Evolutionary conservation across 2,329 filamentous ascomycete species (phyloP).

Genomic region (Orbilia blumenaviensis): DNA sequence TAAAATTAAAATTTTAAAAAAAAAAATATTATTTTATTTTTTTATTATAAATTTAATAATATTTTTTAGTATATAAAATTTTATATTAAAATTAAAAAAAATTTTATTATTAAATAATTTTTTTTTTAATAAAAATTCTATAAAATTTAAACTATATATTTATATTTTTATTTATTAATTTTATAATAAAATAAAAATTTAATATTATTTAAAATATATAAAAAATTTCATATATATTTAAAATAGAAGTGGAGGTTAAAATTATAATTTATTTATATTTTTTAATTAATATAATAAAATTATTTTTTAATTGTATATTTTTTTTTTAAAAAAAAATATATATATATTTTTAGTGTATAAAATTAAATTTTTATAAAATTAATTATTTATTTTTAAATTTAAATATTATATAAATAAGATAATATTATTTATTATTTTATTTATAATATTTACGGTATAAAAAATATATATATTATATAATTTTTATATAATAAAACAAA

Average conservation of each 20-base stretch:
- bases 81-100: not conserved
- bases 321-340: not conserved
- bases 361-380: not conserved
- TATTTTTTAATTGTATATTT: not conserved
- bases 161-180: not conserved
- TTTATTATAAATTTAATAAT: not conserved
- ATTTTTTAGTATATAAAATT: conserved; percentile 6
- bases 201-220: not conserved
- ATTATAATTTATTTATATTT: not conserved
- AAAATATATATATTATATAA: not conserved
- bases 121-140: not conserved
- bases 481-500: not conserved
- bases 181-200: not conserved
- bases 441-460: not conserved
- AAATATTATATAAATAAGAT: not conserved
- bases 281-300: not conserved
- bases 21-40: not conserved
- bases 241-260: not conserved
- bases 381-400: not conserved
- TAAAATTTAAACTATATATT: not conserved
- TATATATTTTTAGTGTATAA: not conserved
- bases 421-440: not conserved
- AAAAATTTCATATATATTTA: not conserved
- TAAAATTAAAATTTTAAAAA: conserved; percentile 10
- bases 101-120: not conserved